Percentiles rank a stretch among this genome's conserved stretches.
These are phyloP conservation scores for Penicillium glabrum DNA, from an alignment of 2,329 filamentous ascomycete species.

Conservation along the genomic window DNA sequence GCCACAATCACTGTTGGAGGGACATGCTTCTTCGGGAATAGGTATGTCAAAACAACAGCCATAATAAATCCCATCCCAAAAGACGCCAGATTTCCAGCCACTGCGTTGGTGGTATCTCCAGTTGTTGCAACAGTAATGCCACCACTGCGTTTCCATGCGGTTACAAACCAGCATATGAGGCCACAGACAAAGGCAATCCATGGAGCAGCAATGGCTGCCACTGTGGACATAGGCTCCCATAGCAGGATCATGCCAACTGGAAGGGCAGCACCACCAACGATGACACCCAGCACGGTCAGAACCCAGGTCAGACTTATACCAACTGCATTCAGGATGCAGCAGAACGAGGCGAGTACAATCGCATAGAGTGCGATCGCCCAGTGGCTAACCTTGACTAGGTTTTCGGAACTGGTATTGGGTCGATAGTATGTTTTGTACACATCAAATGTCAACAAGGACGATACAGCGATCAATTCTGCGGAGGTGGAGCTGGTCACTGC, in stretches of 20 bases:
- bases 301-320: constrained; percentile 42
- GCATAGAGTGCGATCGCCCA: constrained; percentile 51
- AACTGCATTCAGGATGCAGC: constrained; percentile 37
- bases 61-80: constrained; percentile 36
- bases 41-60: constrained; percentile 33
- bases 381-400: constrained; percentile 53
- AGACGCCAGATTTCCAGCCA: constrained; percentile 41
- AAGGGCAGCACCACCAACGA: constrained; percentile 41
- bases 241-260: constrained; percentile 39
- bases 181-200: constrained; percentile 36
- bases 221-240: constrained; percentile 42
- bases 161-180: constrained; percentile 40
- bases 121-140: constrained; percentile 37
- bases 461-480: constrained; percentile 53
- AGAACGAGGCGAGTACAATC: constrained; percentile 44
- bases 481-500: constrained; percentile 48
- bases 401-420: constrained; percentile 42
- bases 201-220: constrained; percentile 36
- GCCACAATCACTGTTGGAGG: not conserved
- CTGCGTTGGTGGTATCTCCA: constrained; percentile 39
- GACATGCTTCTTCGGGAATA: constrained; percentile 27
- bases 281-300: constrained; percentile 40
- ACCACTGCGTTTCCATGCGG: constrained; percentile 34
- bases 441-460: constrained; percentile 54
- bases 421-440: constrained; percentile 54